Evolutionary conservation across 164 flowering plant species (phyloP), one percentile per base, ranked within the genome.

Genomic region (grape (Vitis vinifera)): DNA sequence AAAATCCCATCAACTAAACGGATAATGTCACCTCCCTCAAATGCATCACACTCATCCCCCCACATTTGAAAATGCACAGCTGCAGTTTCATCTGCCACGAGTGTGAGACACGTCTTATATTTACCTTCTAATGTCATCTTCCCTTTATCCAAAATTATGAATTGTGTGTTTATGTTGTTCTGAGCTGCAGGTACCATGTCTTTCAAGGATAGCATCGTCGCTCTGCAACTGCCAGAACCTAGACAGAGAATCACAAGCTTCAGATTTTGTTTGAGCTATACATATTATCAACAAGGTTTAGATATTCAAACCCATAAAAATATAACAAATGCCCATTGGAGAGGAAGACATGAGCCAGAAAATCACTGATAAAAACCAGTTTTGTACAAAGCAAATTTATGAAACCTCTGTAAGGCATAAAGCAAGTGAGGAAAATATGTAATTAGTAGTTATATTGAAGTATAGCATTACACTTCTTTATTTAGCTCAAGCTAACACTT

Each of bases 1-100:
- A 91, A 91, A 48, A 91, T 88, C 23, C 97, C 97, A 48, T 86
- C 81, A 2, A 69, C 51, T 62, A 91, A 55, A 17, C 71, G 76
- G 49, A 93, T 66, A 14, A 91, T 91, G 70, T 93, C 95, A 1
- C 97, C 91, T 0, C 81, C 65, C 72, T 85, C 80, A 48, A 87
- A 88, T 0, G 82, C 86, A n/a, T 90, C 90, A 51, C 95, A 90
- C 75, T 93, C 97, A 0, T 78, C 84, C 0, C 92, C 94, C 97
- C 98, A 91, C 0, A 91, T 59, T 82, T 85, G 91, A 68, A 91
- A 88, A 70, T 91, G 93, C 63, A 90, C 92, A 0, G 97, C 83
- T 0, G 98, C 97, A 9, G 97, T 90, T 71, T 90, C 90, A 52
- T 93, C 98, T 0, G 97, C 94, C 30, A 88, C 95, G 9, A 93